phyloP scores from a whole-genome alignment of 2,329 filamentous ascomycete species.

The Exophiala alcalophila region DNA sequence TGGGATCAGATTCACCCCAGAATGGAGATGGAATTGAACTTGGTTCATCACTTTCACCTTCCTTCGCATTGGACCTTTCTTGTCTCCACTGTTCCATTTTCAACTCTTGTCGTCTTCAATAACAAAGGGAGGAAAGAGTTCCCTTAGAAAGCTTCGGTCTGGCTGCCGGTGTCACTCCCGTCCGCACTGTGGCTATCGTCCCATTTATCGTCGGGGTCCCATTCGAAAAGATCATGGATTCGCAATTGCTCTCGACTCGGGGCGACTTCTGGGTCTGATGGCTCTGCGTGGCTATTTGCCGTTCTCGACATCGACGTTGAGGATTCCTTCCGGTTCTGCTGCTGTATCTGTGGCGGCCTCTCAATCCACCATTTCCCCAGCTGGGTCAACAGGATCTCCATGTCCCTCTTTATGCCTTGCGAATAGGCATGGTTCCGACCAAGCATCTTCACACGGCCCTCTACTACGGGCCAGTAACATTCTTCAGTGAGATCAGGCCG shows the following conservation, averaged over 20 bases:
- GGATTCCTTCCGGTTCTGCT: neutral
- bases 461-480: slow-evolving; percentile 25
- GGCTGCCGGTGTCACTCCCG: slow-evolving; percentile 14
- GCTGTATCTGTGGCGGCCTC: neutral
- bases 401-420: slow-evolving; percentile 19
- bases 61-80: neutral
- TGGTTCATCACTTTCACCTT: too few species aligned
- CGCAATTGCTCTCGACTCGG: slow-evolving; percentile 15
- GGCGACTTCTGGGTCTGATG: neutral
- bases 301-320: neutral
- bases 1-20: too few species aligned
- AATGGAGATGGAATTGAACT: too few species aligned
- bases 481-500: slow-evolving; percentile 12
- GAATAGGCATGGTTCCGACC: slow-evolving; percentile 25
- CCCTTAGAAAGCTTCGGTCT: slow-evolving; percentile 18
- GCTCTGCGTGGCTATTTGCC: too few species aligned
- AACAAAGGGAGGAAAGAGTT: neutral
- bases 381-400: slow-evolving; percentile 17
- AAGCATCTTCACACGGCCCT: slow-evolving; percentile 27
- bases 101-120: too few species aligned
- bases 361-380: slow-evolving; percentile 18
- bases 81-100: too few species aligned
- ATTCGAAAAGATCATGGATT: slow-evolving; percentile 24
- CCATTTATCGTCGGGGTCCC: slow-evolving; percentile 21
- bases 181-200: slow-evolving; percentile 9